phyloP scores from a whole-genome alignment of 352 stramenopile species.

The Phytophthora citrophthora region DNA sequence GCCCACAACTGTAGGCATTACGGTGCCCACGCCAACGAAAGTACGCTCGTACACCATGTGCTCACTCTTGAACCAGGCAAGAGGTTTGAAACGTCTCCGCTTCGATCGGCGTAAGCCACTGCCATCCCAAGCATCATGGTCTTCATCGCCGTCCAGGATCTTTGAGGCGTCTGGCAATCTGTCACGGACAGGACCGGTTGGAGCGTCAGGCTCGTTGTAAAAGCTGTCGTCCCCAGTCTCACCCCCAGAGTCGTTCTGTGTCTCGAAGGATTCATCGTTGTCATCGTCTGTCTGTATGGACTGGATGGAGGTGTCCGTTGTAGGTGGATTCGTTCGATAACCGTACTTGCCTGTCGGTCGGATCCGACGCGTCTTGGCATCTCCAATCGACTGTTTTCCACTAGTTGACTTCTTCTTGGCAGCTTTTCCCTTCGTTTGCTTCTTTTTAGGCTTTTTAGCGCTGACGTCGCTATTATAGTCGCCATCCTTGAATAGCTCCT shows the following conservation, averaged over 20 bases:
- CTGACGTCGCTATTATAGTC: conserved; percentile 37
- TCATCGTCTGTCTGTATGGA: conserved; percentile 59
- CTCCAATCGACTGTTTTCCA: conserved; percentile 20
- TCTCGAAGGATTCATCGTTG: conserved; percentile 66
- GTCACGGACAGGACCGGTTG: conserved; percentile 46
- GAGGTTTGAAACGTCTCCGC: conserved; percentile 78
- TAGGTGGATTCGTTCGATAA: conserved; percentile 55
- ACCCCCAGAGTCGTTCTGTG: conserved; percentile 47
- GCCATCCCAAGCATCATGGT: conserved; percentile 41
- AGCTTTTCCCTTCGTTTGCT: conserved; percentile 41
- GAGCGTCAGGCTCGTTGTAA: conserved; percentile 40
- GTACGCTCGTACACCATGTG: conserved; percentile 87
- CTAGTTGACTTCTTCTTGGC: conserved; percentile 26
- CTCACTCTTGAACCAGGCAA: conserved; percentile 91
- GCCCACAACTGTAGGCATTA: conserved; percentile 79
- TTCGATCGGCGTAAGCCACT: conserved; percentile 76
- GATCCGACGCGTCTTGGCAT: conserved; percentile 34
- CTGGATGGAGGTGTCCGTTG: conserved; percentile 50
- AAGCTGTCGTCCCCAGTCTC: conserved; percentile 68
- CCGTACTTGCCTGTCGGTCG: conserved; percentile 48
- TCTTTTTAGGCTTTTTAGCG: conserved; percentile 31
- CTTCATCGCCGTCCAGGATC: conserved; percentile 37
- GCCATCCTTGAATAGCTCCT: conserved; percentile 61
- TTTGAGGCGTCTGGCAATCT: conserved; percentile 54
- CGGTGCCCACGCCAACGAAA: conserved; percentile 78